Conservation (phyloP, 2,329 filamentous ascomycete species). For the Arthrinium phaeospermum region DNA sequence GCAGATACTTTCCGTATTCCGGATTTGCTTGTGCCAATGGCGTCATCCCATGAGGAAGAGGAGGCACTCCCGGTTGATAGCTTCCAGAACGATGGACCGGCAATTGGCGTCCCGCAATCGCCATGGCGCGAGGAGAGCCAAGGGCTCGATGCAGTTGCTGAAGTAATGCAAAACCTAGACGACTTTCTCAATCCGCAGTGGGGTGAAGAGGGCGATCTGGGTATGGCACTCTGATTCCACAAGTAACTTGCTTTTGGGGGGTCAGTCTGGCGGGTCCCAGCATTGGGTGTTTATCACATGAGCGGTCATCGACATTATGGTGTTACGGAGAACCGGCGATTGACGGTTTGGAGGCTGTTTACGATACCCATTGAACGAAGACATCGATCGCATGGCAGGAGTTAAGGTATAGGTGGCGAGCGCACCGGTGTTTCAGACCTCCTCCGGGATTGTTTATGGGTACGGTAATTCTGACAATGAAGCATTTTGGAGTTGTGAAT, state of each 20-base stretch:
- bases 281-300: background rate
- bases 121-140: constrained; percentile 35
- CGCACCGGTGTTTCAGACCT: background rate
- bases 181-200: constrained; percentile 49
- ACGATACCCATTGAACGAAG: constrained; percentile 4
- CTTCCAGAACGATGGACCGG: constrained; percentile 21
- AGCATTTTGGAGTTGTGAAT: background rate
- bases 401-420: background rate
- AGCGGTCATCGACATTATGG: background rate
- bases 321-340: background rate
- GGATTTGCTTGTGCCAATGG: background rate
- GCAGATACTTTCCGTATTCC: constrained; percentile 43
- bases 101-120: constrained; percentile 31
- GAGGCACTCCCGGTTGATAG: constrained; percentile 18
- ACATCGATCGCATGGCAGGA: background rate
- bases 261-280: background rate
- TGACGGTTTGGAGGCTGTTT: background rate
- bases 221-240: constrained; percentile 28
- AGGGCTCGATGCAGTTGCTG: constrained; percentile 49
- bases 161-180: constrained; percentile 51
- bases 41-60: constrained; percentile 20
- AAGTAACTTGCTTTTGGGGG: background rate
- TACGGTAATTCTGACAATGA: background rate
- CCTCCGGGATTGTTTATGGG: background rate
- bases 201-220: constrained; percentile 44